Evolutionary conservation across 2,329 filamentous ascomycete genomes (phyloP), one percentile per base, ranked within the genome.

Genomic region (Penicillium sp.): DNA sequence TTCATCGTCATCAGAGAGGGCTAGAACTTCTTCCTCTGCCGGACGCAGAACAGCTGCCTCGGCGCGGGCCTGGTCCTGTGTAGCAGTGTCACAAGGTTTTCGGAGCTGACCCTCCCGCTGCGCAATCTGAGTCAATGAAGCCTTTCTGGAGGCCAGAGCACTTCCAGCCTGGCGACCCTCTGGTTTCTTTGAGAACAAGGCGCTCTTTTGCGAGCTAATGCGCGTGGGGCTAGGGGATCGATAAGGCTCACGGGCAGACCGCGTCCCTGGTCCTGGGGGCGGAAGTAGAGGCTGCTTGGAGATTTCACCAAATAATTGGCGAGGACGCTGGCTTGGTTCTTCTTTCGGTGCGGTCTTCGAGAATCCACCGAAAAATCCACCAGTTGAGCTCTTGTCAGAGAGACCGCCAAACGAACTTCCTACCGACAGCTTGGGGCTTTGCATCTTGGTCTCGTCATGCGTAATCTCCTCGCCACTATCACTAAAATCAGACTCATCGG

Each of bases 181-280:
- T 10, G 68, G 59, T 46, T 74, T 69, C 14, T 55, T 55, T 1
- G 58, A 57, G 36, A 68, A 62, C 35, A 77, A 61, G 2, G 66
- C 60, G 24, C 68, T 70, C 53, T 69, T 70, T 37, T 69, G 63
- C 27, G 63, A 58, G 11, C 64, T 62, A 16, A 68, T 59, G 22
- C 79, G 76, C n/a, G 79, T 71, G 9, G 80, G 79, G 56, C 79
- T 82, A 4, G 79, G 79, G 10, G 79, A 81, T 27, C 79, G 72
- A 24, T 77, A 77, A 54, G 71, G 73, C 61, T 78, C 72, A 22
- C 64, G 66, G 41, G 64, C 65, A 35, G 27, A 62, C 61, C 73
- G 68, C 36, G 70, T 60, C 24, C 73, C 70, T 4, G 76, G 70
- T 36, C 50, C 61, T 35, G 77, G 73, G 19, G 75, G 66, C 33